These are phyloP conservation scores for Fusarium subtropicale DNA, from an alignment of 2,329 filamentous ascomycete species.

Conservation along the genomic window DNA sequence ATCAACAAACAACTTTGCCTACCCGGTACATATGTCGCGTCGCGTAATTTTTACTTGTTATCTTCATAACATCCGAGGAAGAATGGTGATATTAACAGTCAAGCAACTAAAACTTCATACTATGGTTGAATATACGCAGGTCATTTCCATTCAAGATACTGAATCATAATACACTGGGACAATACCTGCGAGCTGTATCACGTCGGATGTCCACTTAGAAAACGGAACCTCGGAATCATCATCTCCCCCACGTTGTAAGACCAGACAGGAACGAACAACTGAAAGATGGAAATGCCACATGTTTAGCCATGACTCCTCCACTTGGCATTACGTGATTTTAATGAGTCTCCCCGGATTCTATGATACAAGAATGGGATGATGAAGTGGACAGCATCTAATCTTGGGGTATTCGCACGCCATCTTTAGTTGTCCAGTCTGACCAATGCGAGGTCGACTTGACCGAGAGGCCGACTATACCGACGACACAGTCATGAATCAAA, in stretches of 20 bases:
- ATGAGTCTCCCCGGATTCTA: not conserved
- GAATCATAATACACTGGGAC: not conserved
- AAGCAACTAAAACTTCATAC: accelerated
- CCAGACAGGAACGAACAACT: too few species aligned
- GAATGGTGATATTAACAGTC: not conserved
- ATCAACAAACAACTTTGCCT: not conserved
- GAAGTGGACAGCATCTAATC: constrained; percentile 12
- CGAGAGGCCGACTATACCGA: not conserved
- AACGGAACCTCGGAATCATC: too few species aligned
- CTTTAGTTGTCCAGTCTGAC: not conserved
- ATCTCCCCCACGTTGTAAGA: too few species aligned
- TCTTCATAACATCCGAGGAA: not conserved
- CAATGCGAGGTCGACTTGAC: not conserved
- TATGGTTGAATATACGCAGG: not conserved
- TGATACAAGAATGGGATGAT: not conserved
- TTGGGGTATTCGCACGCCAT: constrained; percentile 20
- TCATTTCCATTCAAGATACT: not conserved
- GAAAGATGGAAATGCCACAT: too few species aligned
- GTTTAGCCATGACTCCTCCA: not conserved
- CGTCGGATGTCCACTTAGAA: too few species aligned
- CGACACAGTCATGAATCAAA: not conserved
- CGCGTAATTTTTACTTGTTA: too few species aligned
- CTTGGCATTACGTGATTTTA: not conserved
- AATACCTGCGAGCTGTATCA: too few species aligned
- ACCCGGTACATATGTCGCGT: not conserved